Percentiles rank a stretch among this genome's conserved stretches.
Evolutionary conservation across 2,329 filamentous ascomycete species (phyloP).

Genomic region (Thermochaetoides dissita): DNA sequence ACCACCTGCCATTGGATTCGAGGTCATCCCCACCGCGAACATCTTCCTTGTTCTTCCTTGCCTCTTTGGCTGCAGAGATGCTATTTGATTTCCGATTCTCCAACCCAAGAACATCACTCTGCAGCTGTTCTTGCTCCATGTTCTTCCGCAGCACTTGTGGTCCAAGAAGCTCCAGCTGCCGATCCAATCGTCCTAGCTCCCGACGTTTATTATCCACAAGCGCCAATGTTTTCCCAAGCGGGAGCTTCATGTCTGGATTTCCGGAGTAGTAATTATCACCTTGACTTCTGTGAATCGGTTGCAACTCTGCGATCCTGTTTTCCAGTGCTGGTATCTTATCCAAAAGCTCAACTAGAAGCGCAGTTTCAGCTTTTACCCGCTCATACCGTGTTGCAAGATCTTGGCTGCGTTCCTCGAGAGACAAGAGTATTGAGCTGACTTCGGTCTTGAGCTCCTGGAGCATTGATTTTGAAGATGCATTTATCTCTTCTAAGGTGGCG

Average conservation of each 20-base stretch:
- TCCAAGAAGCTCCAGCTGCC: slow-evolving; percentile 49
- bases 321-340: slow-evolving; percentile 32
- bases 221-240: slow-evolving; percentile 41
- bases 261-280: slow-evolving; percentile 3
- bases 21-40: slow-evolving; percentile 56
- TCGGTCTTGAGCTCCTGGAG: slow-evolving; percentile 71
- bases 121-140: slow-evolving; percentile 52
- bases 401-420: slow-evolving; percentile 52
- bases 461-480: slow-evolving; percentile 56
- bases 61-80: slow-evolving; percentile 55
- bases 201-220: slow-evolving; percentile 37
- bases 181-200: slow-evolving; percentile 42
- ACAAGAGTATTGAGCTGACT: slow-evolving; percentile 57
- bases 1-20: slow-evolving; percentile 64
- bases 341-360: slow-evolving; percentile 37
- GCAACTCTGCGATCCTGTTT: slow-evolving; percentile 15
- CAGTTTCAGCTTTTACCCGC: slow-evolving; percentile 32
- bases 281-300: slow-evolving; percentile 19
- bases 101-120: slow-evolving; percentile 53
- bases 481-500: slow-evolving; percentile 53
- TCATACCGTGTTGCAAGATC: slow-evolving; percentile 44
- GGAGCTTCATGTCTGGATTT: slow-evolving; percentile 35
- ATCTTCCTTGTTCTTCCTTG: slow-evolving; percentile 52
- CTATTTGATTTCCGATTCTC: slow-evolving; percentile 53
- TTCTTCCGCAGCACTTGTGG: slow-evolving; percentile 50